Percentiles rank a stretch among this genome's conserved stretches.
phyloP scores from a whole-genome alignment of 495 filamentous ascomycete genomes.

The Margaritispora aquatica region DNA sequence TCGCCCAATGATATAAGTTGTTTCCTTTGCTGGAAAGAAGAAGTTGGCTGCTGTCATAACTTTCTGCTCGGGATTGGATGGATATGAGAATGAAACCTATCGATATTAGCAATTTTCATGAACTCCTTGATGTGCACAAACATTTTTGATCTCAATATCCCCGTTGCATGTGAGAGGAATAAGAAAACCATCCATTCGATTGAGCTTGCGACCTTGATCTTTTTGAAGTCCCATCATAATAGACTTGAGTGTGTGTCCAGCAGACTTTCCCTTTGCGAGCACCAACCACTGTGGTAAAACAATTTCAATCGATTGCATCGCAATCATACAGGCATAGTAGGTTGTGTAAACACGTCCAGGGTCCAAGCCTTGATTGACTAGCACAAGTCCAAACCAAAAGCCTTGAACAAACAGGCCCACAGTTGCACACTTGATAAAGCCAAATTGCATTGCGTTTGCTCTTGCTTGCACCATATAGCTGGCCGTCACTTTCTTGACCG shows the following conservation, averaged over 20 bases:
- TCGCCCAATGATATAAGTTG: slow-evolving; percentile 76
- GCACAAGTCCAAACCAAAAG: slow-evolving; percentile 78
- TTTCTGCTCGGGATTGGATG: slow-evolving; percentile 56
- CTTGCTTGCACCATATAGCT: slow-evolving; percentile 64
- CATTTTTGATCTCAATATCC: slow-evolving; percentile 64
- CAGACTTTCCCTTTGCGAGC: slow-evolving; percentile 73
- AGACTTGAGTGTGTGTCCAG: slow-evolving; percentile 52
- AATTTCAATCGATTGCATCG: slow-evolving; percentile 64
- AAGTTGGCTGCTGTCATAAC: slow-evolving; percentile 57
- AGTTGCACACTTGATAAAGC: slow-evolving; percentile 65
- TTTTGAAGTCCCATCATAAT: slow-evolving; percentile 29
- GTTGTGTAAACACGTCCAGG: slow-evolving; percentile 74
- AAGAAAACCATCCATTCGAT: slow-evolving; percentile 1
- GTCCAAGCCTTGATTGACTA: slow-evolving; percentile 48
- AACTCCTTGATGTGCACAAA: slow-evolving; percentile 32
- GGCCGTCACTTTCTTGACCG: slow-evolving; percentile 51
- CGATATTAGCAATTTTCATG: not conserved
- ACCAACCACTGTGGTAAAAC: slow-evolving; percentile 70
- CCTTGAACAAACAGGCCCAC: slow-evolving; percentile 82
- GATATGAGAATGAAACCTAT: slow-evolving; percentile 83
- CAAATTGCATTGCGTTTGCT: slow-evolving; percentile 62
- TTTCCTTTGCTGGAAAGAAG: slow-evolving; percentile 63
- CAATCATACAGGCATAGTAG: slow-evolving; percentile 75
- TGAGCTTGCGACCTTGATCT: slow-evolving; percentile 16
- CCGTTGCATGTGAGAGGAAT: slow-evolving; percentile 46